These are phyloP conservation scores for Syzygium malaccense DNA, from an alignment of 441 rosid species.

Conservation along the genomic window DNA sequence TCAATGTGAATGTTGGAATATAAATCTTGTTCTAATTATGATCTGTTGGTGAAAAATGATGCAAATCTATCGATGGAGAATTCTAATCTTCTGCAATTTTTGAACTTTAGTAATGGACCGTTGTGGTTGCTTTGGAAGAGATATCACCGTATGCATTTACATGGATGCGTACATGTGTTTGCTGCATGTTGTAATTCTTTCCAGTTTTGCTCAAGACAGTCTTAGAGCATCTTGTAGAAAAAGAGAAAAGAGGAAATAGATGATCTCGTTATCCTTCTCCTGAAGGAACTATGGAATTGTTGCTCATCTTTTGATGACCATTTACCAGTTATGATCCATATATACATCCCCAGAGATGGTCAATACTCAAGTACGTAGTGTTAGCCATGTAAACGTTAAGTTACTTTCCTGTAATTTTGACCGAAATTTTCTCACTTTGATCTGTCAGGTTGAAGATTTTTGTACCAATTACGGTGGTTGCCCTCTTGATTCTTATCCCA, in stretches of 20 bases:
- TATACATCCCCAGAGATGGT: neutral
- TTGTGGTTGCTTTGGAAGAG: neutral
- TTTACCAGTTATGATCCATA: neutral
- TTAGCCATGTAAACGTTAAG: neutral
- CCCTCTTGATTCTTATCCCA: conserved; percentile 80
- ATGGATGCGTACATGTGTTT: neutral
- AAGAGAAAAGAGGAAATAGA: neutral
- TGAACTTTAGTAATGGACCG: neutral
- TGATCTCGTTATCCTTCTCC: neutral
- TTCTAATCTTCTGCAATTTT: neutral
- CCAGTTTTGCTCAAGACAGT: neutral
- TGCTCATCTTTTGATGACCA: neutral
- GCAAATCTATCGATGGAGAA: neutral
- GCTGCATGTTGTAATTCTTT: neutral
- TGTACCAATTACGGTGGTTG: conserved; percentile 62
- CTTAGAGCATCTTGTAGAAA: neutral
- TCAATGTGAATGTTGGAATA: neutral
- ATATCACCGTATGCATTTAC: neutral
- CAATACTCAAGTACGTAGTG: neutral
- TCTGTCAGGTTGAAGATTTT: conserved; percentile 82
- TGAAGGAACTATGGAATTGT: neutral
- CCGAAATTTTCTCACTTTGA: neutral
- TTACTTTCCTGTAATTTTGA: neutral
- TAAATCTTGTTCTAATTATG: neutral
- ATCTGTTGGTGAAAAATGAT: neutral